Evolutionary conservation across 2,329 filamentous ascomycete genomes (phyloP), one percentile per base, ranked within the genome.

Genomic region (Helotiales sp.): DNA sequence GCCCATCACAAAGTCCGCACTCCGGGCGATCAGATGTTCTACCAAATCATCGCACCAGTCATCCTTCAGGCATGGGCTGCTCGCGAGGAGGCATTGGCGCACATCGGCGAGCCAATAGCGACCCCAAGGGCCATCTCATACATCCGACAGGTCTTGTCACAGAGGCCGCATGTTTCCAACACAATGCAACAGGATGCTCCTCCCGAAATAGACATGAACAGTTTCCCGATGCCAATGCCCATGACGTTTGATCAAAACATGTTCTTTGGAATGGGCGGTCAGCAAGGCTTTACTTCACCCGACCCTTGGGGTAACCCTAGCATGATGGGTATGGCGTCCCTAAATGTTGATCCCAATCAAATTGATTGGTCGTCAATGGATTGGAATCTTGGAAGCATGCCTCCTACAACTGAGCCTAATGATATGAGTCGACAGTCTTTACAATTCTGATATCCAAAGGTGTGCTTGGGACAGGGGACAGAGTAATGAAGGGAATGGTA

Each of bases 341-440:
- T 74, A 32, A 72, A 72, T 55, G n/a, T 74, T 59, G 72, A 75
- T 67, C 22, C 74, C 11, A 70, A 71, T 65, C 61, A 71, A 6
- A 50, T 76, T 37, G 70, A 77, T 58, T 78, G 74, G 75, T 59
- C 70, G 22, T 65, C 68, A 26, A 75, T 76, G 69, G 71, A 76
- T 40, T 78, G 76, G 76, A 69, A 65, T 64, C 65, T 70, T 47
- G 65, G 61, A 45, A n/a, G 6, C 24, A 15, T 20, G 2, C 54
- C 32, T 57, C 54, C 11, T 22, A 10, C 20, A 6, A 20, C 8
- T 3, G 32, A 37, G 4, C 8, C 54, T 7, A 57, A 37, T 57
- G 30, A 57, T 57, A 10, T 37, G 17, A 10, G 52, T 22, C 30
- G 54, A 20, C 30, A 57, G 11, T 24, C 54, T 34, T 11, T 37